phyloP scores from a whole-genome alignment of 148 eudicot species.

The Camellia sinensis region DNA sequence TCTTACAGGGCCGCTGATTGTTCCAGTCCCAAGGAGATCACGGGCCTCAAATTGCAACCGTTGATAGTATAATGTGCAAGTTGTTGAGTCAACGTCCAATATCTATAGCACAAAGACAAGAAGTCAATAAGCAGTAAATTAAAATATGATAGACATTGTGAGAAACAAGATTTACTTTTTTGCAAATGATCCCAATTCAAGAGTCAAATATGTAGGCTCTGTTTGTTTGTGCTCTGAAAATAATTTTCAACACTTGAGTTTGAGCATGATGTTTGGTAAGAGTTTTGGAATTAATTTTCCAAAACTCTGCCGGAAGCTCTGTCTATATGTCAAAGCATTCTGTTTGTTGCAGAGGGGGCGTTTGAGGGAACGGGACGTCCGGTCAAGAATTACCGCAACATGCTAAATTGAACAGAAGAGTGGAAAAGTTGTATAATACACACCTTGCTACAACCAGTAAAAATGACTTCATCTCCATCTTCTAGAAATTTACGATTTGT shows the following conservation, averaged over 20 bases:
- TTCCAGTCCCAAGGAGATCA: conserved; percentile 89
- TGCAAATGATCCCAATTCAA: neutral
- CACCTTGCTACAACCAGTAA: conserved; percentile 81
- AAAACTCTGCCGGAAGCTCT: too few species aligned
- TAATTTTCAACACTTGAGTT: too few species aligned
- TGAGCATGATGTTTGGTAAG: too few species aligned
- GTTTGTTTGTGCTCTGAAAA: too few species aligned
- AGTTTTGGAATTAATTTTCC: too few species aligned
- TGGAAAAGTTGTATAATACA: conserved; percentile 4
- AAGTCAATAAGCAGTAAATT: neutral
- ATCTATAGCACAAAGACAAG: conserved; percentile 38
- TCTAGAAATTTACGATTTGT: conserved; percentile 68
- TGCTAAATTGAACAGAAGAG: neutral
- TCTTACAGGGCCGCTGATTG: conserved; percentile 95
- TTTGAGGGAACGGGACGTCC: too few species aligned
- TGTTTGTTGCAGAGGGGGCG: too few species aligned
- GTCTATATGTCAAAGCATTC: too few species aligned
- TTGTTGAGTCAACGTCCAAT: conserved; percentile 94
- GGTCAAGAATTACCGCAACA: too few species aligned
- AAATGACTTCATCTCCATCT: conserved; percentile 91
- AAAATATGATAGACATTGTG: neutral
- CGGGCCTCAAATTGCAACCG: conserved; percentile 97
- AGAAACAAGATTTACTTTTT: neutral
- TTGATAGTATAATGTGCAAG: conserved; percentile 90
- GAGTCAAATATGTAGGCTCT: neutral